Evolutionary conservation across 129 eudicot species (phyloP), one percentile per base, ranked within the genome.

Genomic region (Flaveria ramosissima): DNA sequence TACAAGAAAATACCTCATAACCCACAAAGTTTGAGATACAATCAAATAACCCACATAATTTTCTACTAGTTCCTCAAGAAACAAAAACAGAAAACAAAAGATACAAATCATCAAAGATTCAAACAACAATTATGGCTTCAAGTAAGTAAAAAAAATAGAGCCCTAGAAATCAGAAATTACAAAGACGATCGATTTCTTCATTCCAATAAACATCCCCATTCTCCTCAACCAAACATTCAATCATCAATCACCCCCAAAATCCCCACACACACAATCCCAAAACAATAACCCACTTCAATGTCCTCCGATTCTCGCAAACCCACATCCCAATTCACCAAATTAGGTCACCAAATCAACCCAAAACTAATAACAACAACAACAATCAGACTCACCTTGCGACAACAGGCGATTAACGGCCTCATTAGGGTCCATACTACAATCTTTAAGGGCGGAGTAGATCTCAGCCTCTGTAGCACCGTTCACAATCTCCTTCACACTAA

Each of bases 381-480:
- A 76, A 57, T 39, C 3, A 39, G 70, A 15, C 55, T 65, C 27
- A 92, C 97, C 97, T 92, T 92, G 97, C 59, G 95, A 70, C n/a
- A 92, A 86, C 17, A 92, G 90, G 21, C 95, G 92, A 83, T 84
- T 85, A 60, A 89, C 89, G 41, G 96, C 89, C 74, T 89, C 96
- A 72, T 89, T 82, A 81, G 97, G 97, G 96, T 92, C 96, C 97
- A 92, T 92, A 78, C 89, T 87, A 78, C 97, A 92, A 6, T 92
- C 97, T 78, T 89, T 87, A 61, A 92, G 96, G 51, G 84, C 71
- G n/a, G 96, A 81, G 71, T 92, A 89, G 96, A 92, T 89, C 96
- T 92, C 97, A 59, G 85, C 78, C 15, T 89, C 97, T 5, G 92
- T 71, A 2, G 74, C 80, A 12, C 85, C 87, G 78, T 92, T 82